Base-by-base conservation (phyloP, 768 basidiomycete species). In the Auricularia cornea region DNA sequence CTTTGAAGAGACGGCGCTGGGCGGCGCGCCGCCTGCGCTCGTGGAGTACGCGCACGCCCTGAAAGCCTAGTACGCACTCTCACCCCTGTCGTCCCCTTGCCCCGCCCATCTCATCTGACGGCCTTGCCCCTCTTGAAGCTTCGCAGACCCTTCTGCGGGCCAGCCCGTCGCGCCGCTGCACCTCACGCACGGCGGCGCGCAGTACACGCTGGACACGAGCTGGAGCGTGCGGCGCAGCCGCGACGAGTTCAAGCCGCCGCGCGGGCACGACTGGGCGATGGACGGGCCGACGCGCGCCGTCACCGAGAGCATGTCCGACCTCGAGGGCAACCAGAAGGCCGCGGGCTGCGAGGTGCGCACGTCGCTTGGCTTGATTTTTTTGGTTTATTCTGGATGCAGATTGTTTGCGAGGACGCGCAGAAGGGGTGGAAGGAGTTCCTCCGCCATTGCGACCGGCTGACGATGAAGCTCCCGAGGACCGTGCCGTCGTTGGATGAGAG, bases 301-400 rank as follows among this genome's bases (percentile, higher is more conserved):
- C 29, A 78, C 70, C 31, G 87, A 89, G 70, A 84, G 77, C 61
- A 68, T 76, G 16, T 63, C 81, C 14, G 86, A 88, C 67, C 71
- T 83, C 26, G 86, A 85, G 66, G 82, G 77, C 62, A 77, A 78
- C 28, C 78, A 85, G 63, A 81, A 79, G 68, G 76, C 73, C 23
- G 77, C 79, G 18, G 68, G 75, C 18, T 88, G 85, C 72, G 76
- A 84, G 79, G 89, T 88, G 70, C 62, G 77, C 28, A 6, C 31
- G n/a, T 62, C 40, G 14, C 20, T 20, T 57, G 33, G 26, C 29
- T 52, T 63, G 59, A 29, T 51, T 66, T 67, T 23, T 48, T 32
- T 20, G 31, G 40, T 18, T 28, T 35, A 8, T 48, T 2, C 41
- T 32, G 12, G 29, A 28, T 59, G 23, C 64, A 89, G 88, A 72